Conservation (phyloP, 2,329 filamentous ascomycete genomes). For the Calonectria henricotiae region DNA sequence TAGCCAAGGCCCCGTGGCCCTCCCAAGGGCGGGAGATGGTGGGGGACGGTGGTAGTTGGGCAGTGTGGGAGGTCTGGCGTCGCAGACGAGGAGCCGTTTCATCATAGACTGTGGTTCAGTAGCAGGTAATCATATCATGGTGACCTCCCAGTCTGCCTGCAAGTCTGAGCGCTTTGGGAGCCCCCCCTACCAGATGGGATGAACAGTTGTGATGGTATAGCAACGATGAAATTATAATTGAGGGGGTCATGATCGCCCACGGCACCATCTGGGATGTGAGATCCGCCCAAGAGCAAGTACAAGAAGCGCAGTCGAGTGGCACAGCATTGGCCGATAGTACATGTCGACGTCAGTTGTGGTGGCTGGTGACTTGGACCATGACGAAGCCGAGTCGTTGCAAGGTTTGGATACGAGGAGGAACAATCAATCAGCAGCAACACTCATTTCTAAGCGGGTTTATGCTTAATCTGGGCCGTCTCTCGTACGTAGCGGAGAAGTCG, state of each 20-base stretch:
- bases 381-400: constrained; percentile 21
- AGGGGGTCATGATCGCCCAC: constrained; percentile 45
- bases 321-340: constrained; percentile 16
- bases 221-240: constrained; percentile 41
- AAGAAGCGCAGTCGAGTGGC: constrained; percentile 22
- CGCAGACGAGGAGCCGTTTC: constrained; percentile 42
- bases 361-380: constrained; percentile 14
- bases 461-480: constrained; percentile 33
- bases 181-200: constrained; percentile 29
- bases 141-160: constrained; percentile 39
- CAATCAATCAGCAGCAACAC: constrained; percentile 11
- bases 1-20: constrained; percentile 48
- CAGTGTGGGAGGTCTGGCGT: constrained; percentile 47
- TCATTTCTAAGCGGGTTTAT: constrained; percentile 29
- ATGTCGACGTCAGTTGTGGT: constrained; percentile 33
- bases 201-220: constrained; percentile 37
- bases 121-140: constrained; percentile 23
- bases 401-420: constrained; percentile 33
- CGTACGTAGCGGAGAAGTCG: constrained; percentile 27
- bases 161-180: constrained; percentile 35
- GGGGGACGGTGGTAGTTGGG: constrained; percentile 30
- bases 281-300: constrained; percentile 41
- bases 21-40: constrained; percentile 31
- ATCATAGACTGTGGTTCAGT: constrained; percentile 25
- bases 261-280: constrained; percentile 46